Evolutionary conservation across 2,329 filamentous ascomycete genomes (phyloP), one percentile per base, ranked within the genome.

Genomic region (Daldinia sp.): DNA sequence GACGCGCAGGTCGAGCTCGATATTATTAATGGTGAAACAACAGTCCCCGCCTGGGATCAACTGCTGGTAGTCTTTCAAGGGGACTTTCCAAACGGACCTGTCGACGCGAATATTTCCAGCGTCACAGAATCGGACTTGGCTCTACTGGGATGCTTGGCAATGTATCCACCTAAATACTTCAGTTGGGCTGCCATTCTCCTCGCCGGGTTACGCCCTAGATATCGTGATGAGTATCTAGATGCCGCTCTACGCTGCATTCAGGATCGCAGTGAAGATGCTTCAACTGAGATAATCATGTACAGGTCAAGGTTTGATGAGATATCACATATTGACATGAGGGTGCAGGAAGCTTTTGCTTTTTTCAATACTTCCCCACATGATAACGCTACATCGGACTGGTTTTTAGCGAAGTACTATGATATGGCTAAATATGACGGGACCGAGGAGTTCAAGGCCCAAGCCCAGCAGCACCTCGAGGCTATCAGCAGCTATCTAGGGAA

Each of bases 131-230:
- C 62, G 4, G 75, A 78, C 53, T 28, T 74, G 26, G 59, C 59
- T 18, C 33, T 75, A 9, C 66, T 79, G 15, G 78, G 77, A 4
- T 79, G 77, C 60, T 48, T 77, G 23, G 46, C 23, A 20, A 69
- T 74, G 51, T 78, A 72, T 48, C 66, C 70, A 13, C 75, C 78
- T 12, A 28, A 26, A 1, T 68, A 61, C 48, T 76, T 76, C 41
- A 73, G 72, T 28, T 77, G 77, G 75, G 76, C 75, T 6, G 76
- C 76, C 35, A 72, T 73, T 26, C 66, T 74, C 26, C 58, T 79
- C 3, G 68, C 76, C 6, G 44, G 57, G 28, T 39, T 75, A 26
- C 73, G 72, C 30, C 76, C 77, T 44, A 56, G 37, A 12, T 71
- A 74, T 9, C 72, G 75, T 6, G 65, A 74, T 46, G 48, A 65